Conservation (phyloP, 257 asterid species). For the Solanum ahanhuiri region DNA sequence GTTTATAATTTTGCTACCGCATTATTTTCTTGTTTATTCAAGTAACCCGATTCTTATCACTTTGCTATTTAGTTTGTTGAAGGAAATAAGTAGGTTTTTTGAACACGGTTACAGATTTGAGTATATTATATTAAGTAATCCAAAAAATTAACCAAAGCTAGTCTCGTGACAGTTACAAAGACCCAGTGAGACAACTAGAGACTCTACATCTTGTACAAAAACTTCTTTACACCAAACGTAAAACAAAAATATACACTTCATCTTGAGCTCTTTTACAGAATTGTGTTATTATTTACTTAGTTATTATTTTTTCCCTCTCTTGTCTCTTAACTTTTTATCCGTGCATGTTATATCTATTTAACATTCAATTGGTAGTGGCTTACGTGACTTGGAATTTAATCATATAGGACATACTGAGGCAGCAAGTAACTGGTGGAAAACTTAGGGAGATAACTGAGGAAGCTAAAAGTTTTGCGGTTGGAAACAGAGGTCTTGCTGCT, state of each 20-base stretch:
- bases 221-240: neutral
- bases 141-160: neutral
- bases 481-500: constrained; percentile 87
- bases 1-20: too few species aligned
- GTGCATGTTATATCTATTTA: neutral
- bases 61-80: neutral
- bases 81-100: neutral
- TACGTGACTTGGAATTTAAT: constrained; percentile 10
- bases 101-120: neutral
- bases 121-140: neutral
- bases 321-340: neutral
- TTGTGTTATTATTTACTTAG: neutral
- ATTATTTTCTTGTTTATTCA: too few species aligned
- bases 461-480: constrained; percentile 73
- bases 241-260: neutral
- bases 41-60: too few species aligned
- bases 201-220: neutral
- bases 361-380: constrained; percentile 2
- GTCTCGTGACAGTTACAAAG: neutral
- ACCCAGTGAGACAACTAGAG: neutral
- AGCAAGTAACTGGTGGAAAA: constrained; percentile 91
- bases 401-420: constrained; percentile 82
- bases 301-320: neutral
- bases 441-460: constrained; percentile 94
- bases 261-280: neutral